phyloP scores from a whole-genome alignment of 1,139 yeast genomes.

The Lodderomyces beijingensis region DNA sequence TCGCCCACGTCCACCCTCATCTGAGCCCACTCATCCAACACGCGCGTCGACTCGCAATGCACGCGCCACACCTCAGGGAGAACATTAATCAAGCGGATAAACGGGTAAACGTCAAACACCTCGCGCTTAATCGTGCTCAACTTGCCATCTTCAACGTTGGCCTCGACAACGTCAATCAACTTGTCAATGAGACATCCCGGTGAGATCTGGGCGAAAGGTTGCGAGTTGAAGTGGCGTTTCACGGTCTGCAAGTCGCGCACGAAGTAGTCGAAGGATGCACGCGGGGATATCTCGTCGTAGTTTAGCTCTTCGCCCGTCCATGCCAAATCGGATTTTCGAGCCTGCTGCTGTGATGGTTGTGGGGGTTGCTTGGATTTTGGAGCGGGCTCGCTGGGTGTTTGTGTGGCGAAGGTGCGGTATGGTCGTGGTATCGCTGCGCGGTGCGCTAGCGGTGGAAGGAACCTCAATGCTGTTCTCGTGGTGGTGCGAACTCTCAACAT shows the following conservation, averaged over 20 bases:
- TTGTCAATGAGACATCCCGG: conserved; percentile 2
- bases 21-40: conserved; percentile 2
- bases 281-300: background rate
- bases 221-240: background rate
- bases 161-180: conserved; percentile 2
- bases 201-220: background rate
- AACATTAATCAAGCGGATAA: conserved; percentile 1
- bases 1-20: too few species aligned
- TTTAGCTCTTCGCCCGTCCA: conserved; percentile 2
- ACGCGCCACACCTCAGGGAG: conserved; percentile 1
- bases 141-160: conserved; percentile 1
- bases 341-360: too few species aligned
- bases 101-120: conserved; percentile 1
- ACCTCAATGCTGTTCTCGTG: too few species aligned
- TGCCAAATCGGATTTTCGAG: too few species aligned
- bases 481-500: too few species aligned
- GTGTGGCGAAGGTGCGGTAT: too few species aligned
- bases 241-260: conserved; percentile 1
- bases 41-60: background rate
- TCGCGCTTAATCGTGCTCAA: background rate
- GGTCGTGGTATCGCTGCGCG: too few species aligned
- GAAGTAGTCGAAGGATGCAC: background rate
- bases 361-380: too few species aligned
- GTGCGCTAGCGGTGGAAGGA: too few species aligned
- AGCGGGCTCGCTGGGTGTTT: too few species aligned